Conservation (phyloP, 139 green algal species). For the Deuterostichococcus epilithicus region DNA sequence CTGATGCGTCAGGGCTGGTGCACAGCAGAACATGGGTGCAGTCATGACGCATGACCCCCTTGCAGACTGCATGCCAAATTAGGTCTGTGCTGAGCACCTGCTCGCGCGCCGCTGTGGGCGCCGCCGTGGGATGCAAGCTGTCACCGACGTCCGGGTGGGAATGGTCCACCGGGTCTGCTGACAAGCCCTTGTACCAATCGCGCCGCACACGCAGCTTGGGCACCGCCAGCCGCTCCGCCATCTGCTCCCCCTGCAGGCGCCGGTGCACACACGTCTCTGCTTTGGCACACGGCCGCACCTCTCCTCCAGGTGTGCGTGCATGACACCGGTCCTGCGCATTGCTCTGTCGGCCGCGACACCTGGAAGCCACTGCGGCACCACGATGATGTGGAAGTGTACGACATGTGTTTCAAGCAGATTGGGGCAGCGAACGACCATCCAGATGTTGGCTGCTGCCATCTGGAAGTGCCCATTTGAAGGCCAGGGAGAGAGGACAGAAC, state of each 20-base stretch:
- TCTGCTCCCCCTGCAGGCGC: slow-evolving; percentile 46
- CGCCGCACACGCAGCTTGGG: slow-evolving; percentile 66
- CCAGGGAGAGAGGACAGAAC: neutral
- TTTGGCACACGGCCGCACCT: neutral
- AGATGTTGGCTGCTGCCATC: neutral
- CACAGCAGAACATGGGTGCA: too few species aligned
- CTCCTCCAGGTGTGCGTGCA: neutral
- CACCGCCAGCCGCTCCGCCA: slow-evolving; percentile 48
- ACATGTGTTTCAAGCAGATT: too few species aligned
- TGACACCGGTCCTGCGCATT: too few species aligned
- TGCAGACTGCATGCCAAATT: too few species aligned
- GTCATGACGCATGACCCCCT: too few species aligned
- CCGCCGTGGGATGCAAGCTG: neutral
- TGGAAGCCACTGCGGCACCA: too few species aligned
- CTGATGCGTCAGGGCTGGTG: too few species aligned
- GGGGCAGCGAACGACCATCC: too few species aligned
- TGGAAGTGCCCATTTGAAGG: neutral
- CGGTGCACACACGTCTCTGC: neutral
- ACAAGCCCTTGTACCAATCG: slow-evolving; percentile 86
- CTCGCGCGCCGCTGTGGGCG: too few species aligned
- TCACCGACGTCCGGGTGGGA: slow-evolving; percentile 70
- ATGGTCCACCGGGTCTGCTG: slow-evolving; percentile 85
- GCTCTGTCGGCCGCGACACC: neutral
- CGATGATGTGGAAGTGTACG: too few species aligned
- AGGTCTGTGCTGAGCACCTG: too few species aligned